Evolutionary conservation across 768 basidiomycete species (phyloP).

Genomic region (Podaxis sp.): DNA sequence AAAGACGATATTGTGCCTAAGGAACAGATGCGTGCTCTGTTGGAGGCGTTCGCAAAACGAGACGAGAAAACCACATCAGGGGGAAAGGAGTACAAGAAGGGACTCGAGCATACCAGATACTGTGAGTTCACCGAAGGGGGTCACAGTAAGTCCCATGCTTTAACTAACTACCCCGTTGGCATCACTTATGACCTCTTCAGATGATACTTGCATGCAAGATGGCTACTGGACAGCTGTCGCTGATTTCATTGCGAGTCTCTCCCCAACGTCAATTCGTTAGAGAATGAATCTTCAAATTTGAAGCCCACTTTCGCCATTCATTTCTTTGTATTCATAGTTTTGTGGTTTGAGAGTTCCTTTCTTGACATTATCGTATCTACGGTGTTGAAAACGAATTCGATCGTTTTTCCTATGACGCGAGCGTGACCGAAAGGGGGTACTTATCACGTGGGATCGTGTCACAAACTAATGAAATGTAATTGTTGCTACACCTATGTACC

Average conservation of each 20-base stretch:
- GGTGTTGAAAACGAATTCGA: neutral
- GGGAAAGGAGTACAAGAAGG: slow-evolving; percentile 42
- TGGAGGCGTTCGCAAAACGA: slow-evolving; percentile 58
- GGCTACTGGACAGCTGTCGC: slow-evolving; percentile 54
- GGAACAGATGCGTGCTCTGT: slow-evolving; percentile 73
- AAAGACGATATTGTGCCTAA: slow-evolving; percentile 73
- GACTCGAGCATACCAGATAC: slow-evolving; percentile 52
- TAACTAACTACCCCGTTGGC: neutral
- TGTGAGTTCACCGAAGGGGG: slow-evolving; percentile 52
- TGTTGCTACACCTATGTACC: neutral
- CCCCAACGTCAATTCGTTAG: neutral
- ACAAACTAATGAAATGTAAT: neutral
- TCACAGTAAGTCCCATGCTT: slow-evolving; percentile 43
- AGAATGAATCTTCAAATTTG: neutral
- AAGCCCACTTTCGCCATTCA: neutral
- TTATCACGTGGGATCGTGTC: neutral
- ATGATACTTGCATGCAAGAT: slow-evolving; percentile 53
- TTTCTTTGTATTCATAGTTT: neutral
- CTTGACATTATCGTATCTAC: neutral
- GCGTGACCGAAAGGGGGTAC: neutral
- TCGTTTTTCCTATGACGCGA: no score
- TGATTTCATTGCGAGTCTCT: slow-evolving; percentile 40
- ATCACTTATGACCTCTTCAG: slow-evolving; percentile 24
- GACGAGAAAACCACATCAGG: slow-evolving; percentile 42
- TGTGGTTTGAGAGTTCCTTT: neutral